These are phyloP conservation scores for Stachybotrys chartarum DNA, from an alignment of 2,329 filamentous ascomycete genomes.

Conservation along the genomic window DNA sequence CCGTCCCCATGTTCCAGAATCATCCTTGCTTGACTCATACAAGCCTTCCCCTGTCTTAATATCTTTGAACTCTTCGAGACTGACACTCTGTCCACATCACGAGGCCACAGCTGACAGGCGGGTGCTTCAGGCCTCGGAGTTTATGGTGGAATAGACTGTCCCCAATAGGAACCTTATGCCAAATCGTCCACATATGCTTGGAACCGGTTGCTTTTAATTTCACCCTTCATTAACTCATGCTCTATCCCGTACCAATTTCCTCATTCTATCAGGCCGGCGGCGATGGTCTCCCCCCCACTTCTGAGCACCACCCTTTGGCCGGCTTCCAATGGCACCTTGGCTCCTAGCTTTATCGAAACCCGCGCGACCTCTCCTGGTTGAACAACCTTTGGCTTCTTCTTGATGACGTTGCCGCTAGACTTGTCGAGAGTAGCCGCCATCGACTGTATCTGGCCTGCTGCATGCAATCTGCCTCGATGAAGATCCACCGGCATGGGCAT, in stretches of 20 bases:
- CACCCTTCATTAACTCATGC: too few relatives aligned
- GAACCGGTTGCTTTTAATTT: too few relatives aligned
- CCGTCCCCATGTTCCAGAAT: not conserved
- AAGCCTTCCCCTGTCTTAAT: not conserved
- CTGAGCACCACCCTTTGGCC: constrained; percentile 76
- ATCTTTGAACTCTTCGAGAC: not conserved
- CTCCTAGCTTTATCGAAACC: constrained; percentile 66
- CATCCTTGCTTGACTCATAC: not conserved
- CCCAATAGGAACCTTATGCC: not conserved
- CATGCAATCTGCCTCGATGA: constrained; percentile 76
- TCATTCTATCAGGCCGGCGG: constrained; percentile 76
- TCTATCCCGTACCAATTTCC: not conserved
- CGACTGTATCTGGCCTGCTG: constrained; percentile 64
- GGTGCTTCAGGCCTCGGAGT: too few relatives aligned
- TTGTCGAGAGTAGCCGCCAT: constrained; percentile 75
- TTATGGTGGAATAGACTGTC: not conserved
- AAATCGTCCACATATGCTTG: too few relatives aligned
- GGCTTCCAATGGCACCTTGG: constrained; percentile 70
- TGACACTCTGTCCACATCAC: not conserved
- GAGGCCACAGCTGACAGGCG: not conserved
- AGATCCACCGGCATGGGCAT: constrained; percentile 87
- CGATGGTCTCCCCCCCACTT: constrained; percentile 75
- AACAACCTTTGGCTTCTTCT: constrained; percentile 80
- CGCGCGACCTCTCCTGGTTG: constrained; percentile 73
- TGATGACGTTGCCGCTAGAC: constrained; percentile 62